Conservation (phyloP, 2,329 filamentous ascomycete species). For the Aspergillus sp. region DNA sequence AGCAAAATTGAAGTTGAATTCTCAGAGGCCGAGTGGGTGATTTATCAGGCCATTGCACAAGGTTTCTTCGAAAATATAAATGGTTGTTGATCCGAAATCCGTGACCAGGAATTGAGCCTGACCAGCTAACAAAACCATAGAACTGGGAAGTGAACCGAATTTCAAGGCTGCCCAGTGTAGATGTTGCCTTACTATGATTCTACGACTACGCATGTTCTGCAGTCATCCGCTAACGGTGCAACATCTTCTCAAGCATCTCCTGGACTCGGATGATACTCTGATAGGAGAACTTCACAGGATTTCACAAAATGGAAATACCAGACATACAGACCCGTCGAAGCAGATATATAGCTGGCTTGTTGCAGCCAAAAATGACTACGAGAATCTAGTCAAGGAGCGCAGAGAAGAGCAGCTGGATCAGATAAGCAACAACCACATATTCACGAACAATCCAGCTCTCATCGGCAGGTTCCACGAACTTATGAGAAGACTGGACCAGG, state of each 20-base stretch:
- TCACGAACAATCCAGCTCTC: slow-evolving; percentile 13
- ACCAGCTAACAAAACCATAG: slow-evolving; percentile 31
- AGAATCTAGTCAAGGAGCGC: neutral
- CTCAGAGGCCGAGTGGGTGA: slow-evolving; percentile 51
- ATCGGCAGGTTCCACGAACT: slow-evolving; percentile 42
- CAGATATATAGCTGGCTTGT: slow-evolving; percentile 29
- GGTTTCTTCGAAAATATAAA: slow-evolving; percentile 38
- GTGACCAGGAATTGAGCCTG: neutral
- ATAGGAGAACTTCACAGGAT: slow-evolving; percentile 45
- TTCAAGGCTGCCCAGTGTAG: slow-evolving; percentile 28
- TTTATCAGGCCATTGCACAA: slow-evolving; percentile 54
- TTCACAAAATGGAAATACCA: slow-evolving; percentile 20
- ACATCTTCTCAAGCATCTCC: slow-evolving; percentile 44
- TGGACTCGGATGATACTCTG: slow-evolving; percentile 42
- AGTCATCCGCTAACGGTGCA: slow-evolving; percentile 52
- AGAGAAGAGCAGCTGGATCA: neutral
- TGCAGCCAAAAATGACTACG: neutral
- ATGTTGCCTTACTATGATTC: slow-evolving; percentile 49
- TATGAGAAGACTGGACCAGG: slow-evolving; percentile 34
- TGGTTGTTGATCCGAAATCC: slow-evolving; percentile 8
- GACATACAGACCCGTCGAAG: slow-evolving; percentile 4
- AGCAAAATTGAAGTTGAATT: slow-evolving; percentile 48
- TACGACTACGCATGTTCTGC: slow-evolving; percentile 53
- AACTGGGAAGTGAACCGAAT: slow-evolving; percentile 2
- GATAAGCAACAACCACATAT: neutral